Conservation (phyloP, 1,284 basidiomycete species). For the Tilletia indica region DNA sequence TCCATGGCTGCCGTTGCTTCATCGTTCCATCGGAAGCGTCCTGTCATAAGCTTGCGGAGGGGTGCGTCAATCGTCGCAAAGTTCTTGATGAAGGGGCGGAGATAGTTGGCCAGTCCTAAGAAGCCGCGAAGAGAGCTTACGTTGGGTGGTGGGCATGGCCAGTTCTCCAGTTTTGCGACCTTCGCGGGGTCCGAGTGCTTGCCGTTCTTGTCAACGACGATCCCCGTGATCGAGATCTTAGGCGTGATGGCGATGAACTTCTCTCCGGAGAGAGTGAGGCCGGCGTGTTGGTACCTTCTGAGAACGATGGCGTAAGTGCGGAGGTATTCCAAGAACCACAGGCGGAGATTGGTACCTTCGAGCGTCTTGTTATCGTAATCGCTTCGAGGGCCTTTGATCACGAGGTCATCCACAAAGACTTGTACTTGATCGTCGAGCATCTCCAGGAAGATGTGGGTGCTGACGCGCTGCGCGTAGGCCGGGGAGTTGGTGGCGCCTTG, state of each 20-base stretch:
- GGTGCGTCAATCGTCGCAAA: not conserved
- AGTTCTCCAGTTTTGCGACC: not conserved
- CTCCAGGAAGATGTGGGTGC: not conserved
- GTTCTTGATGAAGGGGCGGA: not conserved
- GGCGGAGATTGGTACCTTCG: not conserved
- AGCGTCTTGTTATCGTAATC: not conserved
- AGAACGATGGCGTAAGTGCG: not conserved
- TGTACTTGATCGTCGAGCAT: not conserved
- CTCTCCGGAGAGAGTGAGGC: not conserved
- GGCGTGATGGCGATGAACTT: conserved; percentile 3
- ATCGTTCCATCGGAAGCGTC: not conserved
- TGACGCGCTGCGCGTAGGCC: not conserved
- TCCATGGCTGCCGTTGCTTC: not conserved
- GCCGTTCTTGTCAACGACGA: not conserved
- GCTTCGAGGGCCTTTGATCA: not conserved
- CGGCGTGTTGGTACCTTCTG: not conserved
- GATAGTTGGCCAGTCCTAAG: not conserved
- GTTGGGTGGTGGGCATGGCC: not conserved
- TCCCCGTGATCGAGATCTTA: not conserved
- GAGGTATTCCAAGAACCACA: not conserved
- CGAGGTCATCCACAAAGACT: conserved; percentile 1
- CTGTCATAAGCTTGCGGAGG: not conserved
- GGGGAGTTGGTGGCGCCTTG: not conserved
- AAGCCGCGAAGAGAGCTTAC: not conserved
- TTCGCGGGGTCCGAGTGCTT: not conserved